Evolutionary conservation across 345 rosid species (phyloP), one percentile per base, ranked within the genome.

Genomic region (Brassica carinata): DNA sequence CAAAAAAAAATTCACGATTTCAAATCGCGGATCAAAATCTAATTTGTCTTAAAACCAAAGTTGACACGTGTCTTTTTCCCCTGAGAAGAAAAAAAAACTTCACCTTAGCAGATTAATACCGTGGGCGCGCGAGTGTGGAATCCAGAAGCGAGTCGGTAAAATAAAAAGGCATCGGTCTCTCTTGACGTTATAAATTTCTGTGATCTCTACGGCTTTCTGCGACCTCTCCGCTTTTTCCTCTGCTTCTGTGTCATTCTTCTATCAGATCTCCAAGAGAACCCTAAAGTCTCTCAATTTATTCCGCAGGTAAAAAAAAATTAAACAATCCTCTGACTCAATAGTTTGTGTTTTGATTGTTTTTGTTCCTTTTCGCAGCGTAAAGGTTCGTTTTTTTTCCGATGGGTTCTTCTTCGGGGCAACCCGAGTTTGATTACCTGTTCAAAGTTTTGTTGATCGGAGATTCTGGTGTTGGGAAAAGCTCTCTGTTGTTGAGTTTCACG

Each of bases 391-490:
- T 38, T 36, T 38, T 18, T 57, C 26, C 26, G 64, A 89, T 92
- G 93, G 94, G 84, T 65, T 86, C 88, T 7, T 88, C 93, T n/a
- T 80, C 92, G 76, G 87, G 83, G 74, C 91, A 86, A 68, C 85
- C 89, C 45, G 94, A 90, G 71, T 89, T 90, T 69, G 93, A 91
- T 77, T 90, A 86, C 85, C 77, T 91, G 85, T 91, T 91, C 81
- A 89, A 91, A 85, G 70, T 89, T 83, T 72, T 91, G 67, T n/a
- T 33, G 81, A 91, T 91, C 61, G 97, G 97, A 53, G 97, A 91
- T 78, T 91, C 97, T 30, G 94, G 97, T 62, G 97, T 91, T 58
- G 97, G 97, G 17, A 91, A 91, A 81, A 91, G 97, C 72, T 84
- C 89, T 74, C 86, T 90, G 23, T 87, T 91, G 51, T 83, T 91